Evolutionary conservation across 2,329 filamentous ascomycete genomes (phyloP).

Genomic region (Furcasterigmium furcatum): DNA sequence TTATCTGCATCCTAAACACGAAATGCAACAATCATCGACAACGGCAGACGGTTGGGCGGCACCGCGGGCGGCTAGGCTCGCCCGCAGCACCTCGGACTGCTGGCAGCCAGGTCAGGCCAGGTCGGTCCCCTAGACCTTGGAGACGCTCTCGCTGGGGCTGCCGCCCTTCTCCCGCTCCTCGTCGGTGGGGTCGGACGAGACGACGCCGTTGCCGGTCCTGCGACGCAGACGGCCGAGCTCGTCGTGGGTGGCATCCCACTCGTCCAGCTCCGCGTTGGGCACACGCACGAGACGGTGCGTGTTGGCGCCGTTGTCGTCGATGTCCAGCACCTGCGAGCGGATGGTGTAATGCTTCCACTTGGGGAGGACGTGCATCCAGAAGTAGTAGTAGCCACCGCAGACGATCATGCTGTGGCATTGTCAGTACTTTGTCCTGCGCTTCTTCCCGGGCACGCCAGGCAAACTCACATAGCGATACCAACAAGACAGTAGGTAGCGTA

Average conservation of each 20-base stretch:
- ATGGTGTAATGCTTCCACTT: slow-evolving; percentile 49
- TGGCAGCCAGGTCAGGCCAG: too few species aligned
- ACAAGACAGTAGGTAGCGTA: slow-evolving; percentile 67
- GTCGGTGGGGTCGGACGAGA: background rate
- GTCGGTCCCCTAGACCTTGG: background rate
- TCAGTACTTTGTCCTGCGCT: too few species aligned
- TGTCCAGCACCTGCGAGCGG: slow-evolving; percentile 48
- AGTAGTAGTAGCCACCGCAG: slow-evolving; percentile 54
- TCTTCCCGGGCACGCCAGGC: too few species aligned
- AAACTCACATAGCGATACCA: slow-evolving; percentile 62
- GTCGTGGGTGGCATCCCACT: slow-evolving; percentile 60
- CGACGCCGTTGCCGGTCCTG: background rate
- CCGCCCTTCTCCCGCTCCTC: background rate
- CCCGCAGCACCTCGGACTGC: background rate
- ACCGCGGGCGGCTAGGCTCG: too few species aligned
- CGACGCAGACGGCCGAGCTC: slow-evolving; percentile 29
- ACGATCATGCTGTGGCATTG: too few species aligned
- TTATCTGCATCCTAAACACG: background rate
- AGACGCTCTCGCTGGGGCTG: background rate
- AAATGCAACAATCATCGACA: background rate
- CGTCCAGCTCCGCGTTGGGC: slow-evolving; percentile 41
- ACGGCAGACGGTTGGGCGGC: too few species aligned
- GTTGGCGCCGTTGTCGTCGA: slow-evolving; percentile 42
- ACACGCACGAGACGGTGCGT: slow-evolving; percentile 50
- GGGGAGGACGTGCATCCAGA: slow-evolving; percentile 57